Evolutionary conservation across 495 filamentous ascomycete genomes (phyloP).

Genomic region (Aspergillus affinis): DNA sequence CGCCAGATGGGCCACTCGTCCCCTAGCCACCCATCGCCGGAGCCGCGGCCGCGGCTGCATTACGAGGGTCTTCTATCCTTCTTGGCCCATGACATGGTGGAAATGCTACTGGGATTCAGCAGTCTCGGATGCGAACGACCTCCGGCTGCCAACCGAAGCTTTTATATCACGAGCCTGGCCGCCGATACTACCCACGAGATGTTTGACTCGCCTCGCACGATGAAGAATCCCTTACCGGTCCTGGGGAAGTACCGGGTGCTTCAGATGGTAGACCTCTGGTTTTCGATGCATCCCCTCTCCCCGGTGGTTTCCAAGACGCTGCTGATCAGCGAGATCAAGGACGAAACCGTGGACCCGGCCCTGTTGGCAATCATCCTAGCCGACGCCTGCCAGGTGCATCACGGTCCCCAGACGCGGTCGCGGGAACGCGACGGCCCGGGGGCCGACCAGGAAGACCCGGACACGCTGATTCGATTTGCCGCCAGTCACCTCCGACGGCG

Average conservation of each 20-base stretch:
- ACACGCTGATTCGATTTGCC: neutral
- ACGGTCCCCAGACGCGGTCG: no score
- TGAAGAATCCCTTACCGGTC: neutral
- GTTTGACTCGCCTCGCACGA: neutral
- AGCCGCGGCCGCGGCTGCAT: neutral
- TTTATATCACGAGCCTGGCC: conserved; percentile 3
- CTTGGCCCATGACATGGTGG: conserved; percentile 11
- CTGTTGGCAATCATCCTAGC: conserved; percentile 11
- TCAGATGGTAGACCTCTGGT: conserved; percentile 13
- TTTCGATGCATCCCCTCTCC: conserved; percentile 10
- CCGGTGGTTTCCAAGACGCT: conserved; percentile 10
- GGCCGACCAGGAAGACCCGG: neutral
- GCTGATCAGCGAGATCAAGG: neutral
- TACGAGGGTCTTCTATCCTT: conserved; percentile 8
- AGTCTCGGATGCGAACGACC: neutral
- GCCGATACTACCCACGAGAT: neutral
- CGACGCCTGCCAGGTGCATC: conserved; percentile 4
- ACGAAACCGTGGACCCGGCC: conserved; percentile 1
- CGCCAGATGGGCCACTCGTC: neutral
- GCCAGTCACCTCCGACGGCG: conserved; percentile 1
- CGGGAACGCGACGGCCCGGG: neutral
- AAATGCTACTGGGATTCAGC: conserved; percentile 1
- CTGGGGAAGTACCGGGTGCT: conserved; percentile 1
- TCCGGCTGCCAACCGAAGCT: neutral
- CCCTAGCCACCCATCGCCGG: neutral